Evolutionary conservation across 2,329 filamentous ascomycete species (phyloP), one percentile per base, ranked within the genome.

Genomic region (Epicoccum sorghinum): DNA sequence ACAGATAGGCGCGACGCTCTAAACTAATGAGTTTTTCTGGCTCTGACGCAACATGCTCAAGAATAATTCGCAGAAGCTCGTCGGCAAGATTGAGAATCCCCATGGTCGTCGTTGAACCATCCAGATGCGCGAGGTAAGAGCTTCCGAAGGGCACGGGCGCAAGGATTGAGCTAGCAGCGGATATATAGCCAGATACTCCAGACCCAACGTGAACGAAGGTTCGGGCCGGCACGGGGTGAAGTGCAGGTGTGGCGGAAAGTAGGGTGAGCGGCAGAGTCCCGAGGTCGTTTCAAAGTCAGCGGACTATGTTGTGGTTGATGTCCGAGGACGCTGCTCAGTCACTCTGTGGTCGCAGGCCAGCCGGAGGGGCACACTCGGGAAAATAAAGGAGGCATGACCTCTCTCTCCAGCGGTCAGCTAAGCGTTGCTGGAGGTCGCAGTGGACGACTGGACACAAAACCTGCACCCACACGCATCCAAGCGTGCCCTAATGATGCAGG

Each of bases 21-120:
- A 82, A 76, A 32, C 75, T 78, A 51, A 82, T 76, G 27, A 79
- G 75, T 64, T 79, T 80, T 41, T 82, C 78, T 30, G 79, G 76
- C 57, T 83, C 79, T n/a, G 78, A 76, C 49, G 79, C 78, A 60
- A 84, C 77, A 60, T 80, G 74, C 63, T 82, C 79, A 60, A 83
- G 74, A 24, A 83, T 80, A 51, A 77, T 75, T 53, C 77, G 75
- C 44, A 82, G 72, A 46, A 83, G 72, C 65, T 83, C 80, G 61
- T 80, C 80, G 56, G 79, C 79, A 47, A 82, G 72, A 50, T 69
- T 66, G 56, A 75, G 70, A 59, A 71, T 70, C 58, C 67, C 64
- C 70, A 72, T 74, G 55, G 65, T 68, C 65, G 62, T 57, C 57
- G 46, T 58, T 52, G 46, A 41, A 69, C 49, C 67, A 73, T 71